These are phyloP conservation scores for Colletotrichum sp. DNA, from an alignment of 2,329 filamentous ascomycete species.

Conservation along the genomic window DNA sequence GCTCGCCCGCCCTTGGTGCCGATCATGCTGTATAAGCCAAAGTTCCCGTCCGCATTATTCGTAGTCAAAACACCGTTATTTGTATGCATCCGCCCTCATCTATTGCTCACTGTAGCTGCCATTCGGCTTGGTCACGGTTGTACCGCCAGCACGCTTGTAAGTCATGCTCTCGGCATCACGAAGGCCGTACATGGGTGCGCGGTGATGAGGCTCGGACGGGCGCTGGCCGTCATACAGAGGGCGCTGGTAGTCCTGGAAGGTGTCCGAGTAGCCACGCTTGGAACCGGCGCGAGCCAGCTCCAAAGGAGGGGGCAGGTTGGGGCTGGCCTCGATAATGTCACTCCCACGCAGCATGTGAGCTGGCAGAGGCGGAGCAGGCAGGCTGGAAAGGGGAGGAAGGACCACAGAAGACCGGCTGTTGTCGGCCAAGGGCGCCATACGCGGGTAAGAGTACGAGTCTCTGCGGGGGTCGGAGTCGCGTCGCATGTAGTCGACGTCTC, in stretches of 20 bases:
- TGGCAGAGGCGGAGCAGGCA: background rate
- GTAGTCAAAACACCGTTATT: background rate
- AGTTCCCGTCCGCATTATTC: background rate
- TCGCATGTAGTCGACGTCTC: background rate
- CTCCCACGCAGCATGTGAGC: background rate
- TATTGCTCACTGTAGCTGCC: background rate
- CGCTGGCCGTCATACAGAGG: slow-evolving; percentile 42
- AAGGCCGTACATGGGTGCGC: background rate
- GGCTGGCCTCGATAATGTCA: slow-evolving; percentile 11
- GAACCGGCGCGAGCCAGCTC: slow-evolving; percentile 13
- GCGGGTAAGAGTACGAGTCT: slow-evolving; percentile 26
- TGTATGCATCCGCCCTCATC: background rate
- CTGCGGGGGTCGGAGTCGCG: slow-evolving; percentile 21
- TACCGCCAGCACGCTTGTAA: slow-evolving; percentile 41
- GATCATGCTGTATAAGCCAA: background rate
- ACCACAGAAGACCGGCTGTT: background rate
- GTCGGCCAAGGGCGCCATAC: slow-evolving; percentile 34
- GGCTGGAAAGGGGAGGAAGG: background rate
- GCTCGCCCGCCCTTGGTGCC: background rate
- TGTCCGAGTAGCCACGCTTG: slow-evolving; percentile 20
- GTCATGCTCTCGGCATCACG: background rate
- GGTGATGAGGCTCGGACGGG: slow-evolving; percentile 39
- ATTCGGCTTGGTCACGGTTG: slow-evolving; percentile 18
- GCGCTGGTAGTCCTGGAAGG: slow-evolving; percentile 22
- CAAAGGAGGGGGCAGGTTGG: background rate